Evolutionary conservation across 257 asterid genomes (phyloP).

Genomic region (Penstemon davidsonii): DNA sequence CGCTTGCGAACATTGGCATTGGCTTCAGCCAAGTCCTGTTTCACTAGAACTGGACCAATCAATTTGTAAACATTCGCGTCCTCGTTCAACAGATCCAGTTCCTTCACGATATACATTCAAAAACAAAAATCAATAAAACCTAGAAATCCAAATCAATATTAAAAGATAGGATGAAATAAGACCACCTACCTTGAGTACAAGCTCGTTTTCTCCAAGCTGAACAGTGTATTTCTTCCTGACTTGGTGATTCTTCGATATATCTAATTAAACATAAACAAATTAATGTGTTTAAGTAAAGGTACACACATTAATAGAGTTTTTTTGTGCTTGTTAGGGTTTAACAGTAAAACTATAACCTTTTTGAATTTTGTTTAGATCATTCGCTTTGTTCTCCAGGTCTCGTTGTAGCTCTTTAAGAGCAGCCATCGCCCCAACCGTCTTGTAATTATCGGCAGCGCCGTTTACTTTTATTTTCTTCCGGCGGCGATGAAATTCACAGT

Average conservation of each 20-base stretch:
- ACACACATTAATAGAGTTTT: neutral
- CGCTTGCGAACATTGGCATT: constrained; percentile 94
- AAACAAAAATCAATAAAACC: neutral
- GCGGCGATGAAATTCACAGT: constrained; percentile 20
- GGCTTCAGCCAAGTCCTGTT: constrained; percentile 97
- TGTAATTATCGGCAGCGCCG: constrained; percentile 15
- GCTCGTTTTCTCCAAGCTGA: constrained; percentile 97
- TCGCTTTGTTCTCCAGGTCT: constrained; percentile 88
- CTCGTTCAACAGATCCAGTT: constrained; percentile 80
- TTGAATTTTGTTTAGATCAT: constrained; percentile 75
- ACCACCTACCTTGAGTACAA: constrained; percentile 71
- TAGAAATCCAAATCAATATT: neutral
- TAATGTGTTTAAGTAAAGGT: neutral
- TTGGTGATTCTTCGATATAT: constrained; percentile 83
- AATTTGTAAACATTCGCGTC: constrained; percentile 92
- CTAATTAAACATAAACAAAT: constrained; percentile 31
- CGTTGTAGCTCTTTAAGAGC: constrained; percentile 69
- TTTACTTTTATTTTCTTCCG: constrained; percentile 14
- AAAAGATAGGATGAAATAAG: constrained; percentile 1
- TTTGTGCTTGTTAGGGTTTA: constrained; percentile 34
- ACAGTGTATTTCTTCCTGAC: constrained; percentile 85
- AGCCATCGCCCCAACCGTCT: constrained; percentile 42
- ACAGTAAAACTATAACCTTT: constrained; percentile 44
- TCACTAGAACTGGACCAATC: constrained; percentile 94
- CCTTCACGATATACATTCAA: constrained; percentile 41